Evolutionary conservation across 1,139 yeast genomes (phyloP).

Genomic region (Candida pseudoviswanathii): DNA sequence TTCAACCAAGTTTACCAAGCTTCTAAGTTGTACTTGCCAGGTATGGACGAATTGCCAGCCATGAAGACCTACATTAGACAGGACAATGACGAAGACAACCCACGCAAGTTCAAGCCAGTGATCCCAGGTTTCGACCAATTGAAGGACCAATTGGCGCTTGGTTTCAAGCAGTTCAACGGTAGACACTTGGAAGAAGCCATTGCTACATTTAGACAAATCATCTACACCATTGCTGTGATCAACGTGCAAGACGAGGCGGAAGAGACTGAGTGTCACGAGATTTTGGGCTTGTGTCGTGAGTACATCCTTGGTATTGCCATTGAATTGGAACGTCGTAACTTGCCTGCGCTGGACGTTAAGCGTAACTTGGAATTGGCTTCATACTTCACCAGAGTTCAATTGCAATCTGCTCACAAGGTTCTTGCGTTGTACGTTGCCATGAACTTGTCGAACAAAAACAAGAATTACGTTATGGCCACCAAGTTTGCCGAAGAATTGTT

Average conservation of each 20-base stretch:
- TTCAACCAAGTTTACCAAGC: slow-evolving; percentile 84
- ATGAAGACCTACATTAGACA: slow-evolving; percentile 68
- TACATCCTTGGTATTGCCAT: slow-evolving; percentile 90
- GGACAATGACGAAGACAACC: slow-evolving; percentile 61
- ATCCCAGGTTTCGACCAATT: slow-evolving; percentile 78
- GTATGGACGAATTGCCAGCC: slow-evolving; percentile 70
- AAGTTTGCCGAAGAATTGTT: slow-evolving; percentile 86
- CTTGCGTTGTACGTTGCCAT: slow-evolving; percentile 94
- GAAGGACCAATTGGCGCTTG: slow-evolving; percentile 65
- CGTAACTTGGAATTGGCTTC: slow-evolving; percentile 95
- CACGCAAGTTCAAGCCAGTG: slow-evolving; percentile 58
- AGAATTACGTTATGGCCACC: slow-evolving; percentile 86
- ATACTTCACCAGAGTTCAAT: slow-evolving; percentile 83
- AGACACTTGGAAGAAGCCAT: slow-evolving; percentile 85
- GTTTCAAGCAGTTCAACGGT: slow-evolving; percentile 79
- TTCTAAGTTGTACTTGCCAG: slow-evolving; percentile 74
- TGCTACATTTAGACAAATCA: slow-evolving; percentile 71
- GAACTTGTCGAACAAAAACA: slow-evolving; percentile 86
- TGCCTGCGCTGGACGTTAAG: slow-evolving; percentile 70
- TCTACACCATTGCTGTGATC: slow-evolving; percentile 72
- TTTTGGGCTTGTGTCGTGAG: slow-evolving; percentile 78
- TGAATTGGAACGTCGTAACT: slow-evolving; percentile 82
- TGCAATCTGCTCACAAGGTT: slow-evolving; percentile 80
- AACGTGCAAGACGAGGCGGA: slow-evolving; percentile 76
- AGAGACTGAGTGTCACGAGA: slow-evolving; percentile 72